These are phyloP conservation scores for Cystobasidium tubakii DNA, from an alignment of 768 basidiomycete genomes.

Conservation along the genomic window DNA sequence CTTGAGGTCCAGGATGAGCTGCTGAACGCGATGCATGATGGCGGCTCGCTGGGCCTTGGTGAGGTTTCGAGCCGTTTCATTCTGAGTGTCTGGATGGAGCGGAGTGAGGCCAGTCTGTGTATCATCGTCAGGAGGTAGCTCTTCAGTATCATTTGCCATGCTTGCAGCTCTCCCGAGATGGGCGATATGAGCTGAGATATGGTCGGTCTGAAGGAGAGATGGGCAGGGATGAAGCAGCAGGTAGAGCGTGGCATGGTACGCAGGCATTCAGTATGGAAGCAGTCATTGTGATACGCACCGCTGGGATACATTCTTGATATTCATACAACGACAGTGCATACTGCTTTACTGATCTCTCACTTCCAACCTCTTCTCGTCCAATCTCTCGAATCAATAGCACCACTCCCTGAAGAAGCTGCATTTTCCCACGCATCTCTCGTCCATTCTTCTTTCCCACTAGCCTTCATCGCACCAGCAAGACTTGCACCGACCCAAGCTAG, in stretches of 20 bases:
- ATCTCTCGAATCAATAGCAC: constrained; percentile 3
- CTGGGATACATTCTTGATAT: not conserved
- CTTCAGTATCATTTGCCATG: not conserved
- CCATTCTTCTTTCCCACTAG: constrained; percentile 68
- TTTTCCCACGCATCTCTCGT: constrained; percentile 75
- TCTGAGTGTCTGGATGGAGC: constrained; percentile 5
- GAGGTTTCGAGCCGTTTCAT: constrained; percentile 9
- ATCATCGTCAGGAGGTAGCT: not conserved
- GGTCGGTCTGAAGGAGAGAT: not conserved
- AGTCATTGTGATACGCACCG: not conserved
- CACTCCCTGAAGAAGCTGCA: not conserved
- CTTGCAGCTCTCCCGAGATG: not conserved
- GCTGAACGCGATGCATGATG: not conserved
- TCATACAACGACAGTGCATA: not conserved
- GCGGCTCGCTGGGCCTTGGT: not conserved
- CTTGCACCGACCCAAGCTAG: constrained; percentile 92
- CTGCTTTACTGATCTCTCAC: not conserved
- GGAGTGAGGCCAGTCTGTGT: not conserved
- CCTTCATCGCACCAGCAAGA: constrained; percentile 80
- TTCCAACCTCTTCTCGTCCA: constrained; percentile 24
- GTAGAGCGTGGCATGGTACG: no score
- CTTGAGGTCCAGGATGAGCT: not conserved
- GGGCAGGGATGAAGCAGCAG: no score
- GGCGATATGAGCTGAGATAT: not conserved
- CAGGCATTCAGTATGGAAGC: not conserved